Percentiles rank a stretch among this genome's conserved stretches.
These are phyloP conservation scores for Podospora pseudopauciseta DNA, from an alignment of 495 filamentous ascomycete genomes.

Conservation along the genomic window DNA sequence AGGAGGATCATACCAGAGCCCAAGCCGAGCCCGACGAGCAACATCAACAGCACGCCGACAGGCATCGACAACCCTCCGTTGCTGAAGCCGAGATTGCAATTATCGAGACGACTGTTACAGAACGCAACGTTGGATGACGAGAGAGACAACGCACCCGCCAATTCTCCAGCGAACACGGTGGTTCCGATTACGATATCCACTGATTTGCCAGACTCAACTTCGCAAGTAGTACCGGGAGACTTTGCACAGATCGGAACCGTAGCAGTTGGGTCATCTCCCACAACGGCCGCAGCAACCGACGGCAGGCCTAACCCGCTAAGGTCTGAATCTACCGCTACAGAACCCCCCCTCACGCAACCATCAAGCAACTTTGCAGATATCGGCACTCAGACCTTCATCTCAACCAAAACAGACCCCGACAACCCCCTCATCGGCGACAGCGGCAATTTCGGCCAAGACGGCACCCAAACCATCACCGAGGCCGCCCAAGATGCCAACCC, in stretches of 20 bases:
- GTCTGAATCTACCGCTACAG: not conserved
- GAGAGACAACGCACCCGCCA: not conserved
- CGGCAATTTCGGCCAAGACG: not conserved
- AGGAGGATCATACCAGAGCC: slow-evolving; percentile 10
- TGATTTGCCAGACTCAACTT: not conserved
- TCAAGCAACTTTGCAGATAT: not conserved
- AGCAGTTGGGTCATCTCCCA: too few relatives aligned
- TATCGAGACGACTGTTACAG: not conserved
- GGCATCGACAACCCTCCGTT: not conserved
- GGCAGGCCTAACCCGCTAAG: not conserved
- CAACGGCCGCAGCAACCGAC: not conserved
- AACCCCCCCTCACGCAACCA: not conserved
- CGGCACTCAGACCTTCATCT: not conserved
- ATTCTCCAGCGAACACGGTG: not conserved
- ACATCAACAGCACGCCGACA: not conserved
- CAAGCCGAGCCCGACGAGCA: not conserved
- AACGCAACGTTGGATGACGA: not conserved
- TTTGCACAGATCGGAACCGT: too few relatives aligned
- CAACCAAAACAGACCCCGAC: not conserved
- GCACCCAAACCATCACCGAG: not conserved
- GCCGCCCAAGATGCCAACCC: not conserved
- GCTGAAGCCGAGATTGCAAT: slow-evolving; percentile 1
- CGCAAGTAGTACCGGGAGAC: not conserved
- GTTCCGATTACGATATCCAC: not conserved
- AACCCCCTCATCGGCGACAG: not conserved